phyloP scores from a whole-genome alignment of 345 rosid species.

The Brassica rapa region DNA sequence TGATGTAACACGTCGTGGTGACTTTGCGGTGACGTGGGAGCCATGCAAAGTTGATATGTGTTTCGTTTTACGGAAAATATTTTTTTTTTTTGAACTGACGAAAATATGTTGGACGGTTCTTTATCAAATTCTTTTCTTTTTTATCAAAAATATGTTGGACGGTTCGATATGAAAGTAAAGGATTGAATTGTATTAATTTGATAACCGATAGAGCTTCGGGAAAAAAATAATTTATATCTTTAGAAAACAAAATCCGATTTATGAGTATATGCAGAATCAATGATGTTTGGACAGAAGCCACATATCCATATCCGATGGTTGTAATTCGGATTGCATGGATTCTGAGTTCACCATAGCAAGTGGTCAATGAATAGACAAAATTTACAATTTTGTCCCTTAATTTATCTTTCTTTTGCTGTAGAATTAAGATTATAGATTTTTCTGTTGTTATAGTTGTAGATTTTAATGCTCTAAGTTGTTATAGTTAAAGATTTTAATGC shows the following conservation, averaged over 20 bases:
- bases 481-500: not conserved
- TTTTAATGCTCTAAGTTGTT: too few relatives aligned
- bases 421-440: not conserved
- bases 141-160: not conserved
- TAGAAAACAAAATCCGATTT: not conserved
- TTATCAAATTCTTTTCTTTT: too few relatives aligned
- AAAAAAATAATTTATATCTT: not conserved
- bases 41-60: constrained; percentile 31
- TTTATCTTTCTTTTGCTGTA: not conserved
- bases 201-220: not conserved
- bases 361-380: too few relatives aligned
- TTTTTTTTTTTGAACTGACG: too few relatives aligned
- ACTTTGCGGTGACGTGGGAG: constrained; percentile 15
- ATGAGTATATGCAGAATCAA: not conserved
- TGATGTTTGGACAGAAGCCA: not conserved
- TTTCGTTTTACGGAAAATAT: not conserved
- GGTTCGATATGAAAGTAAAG: not conserved
- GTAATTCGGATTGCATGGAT: not conserved
- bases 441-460: too few relatives aligned
- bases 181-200: not conserved
- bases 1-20: constrained; percentile 21
- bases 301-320: not conserved
- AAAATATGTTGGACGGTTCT: too few relatives aligned
- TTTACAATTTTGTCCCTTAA: too few relatives aligned
- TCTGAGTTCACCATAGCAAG: too few relatives aligned